Conservation (phyloP, 805 yeast genomes). For the Cyberlindnera mississippiensis region DNA sequence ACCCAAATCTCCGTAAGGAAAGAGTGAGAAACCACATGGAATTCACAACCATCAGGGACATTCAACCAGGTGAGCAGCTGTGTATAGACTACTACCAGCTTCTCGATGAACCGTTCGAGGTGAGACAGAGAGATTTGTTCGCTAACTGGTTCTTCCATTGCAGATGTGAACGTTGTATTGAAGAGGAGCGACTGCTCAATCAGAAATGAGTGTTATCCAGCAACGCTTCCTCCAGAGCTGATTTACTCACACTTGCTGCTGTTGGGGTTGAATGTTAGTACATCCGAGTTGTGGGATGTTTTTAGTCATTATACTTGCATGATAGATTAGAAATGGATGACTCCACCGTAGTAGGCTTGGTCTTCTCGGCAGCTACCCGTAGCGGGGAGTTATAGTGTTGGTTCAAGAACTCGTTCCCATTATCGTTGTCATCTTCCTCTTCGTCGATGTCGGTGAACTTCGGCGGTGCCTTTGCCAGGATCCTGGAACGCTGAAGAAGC, state of each 20-base stretch:
- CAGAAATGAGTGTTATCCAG: constrained; percentile 32
- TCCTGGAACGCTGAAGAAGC: constrained; percentile 25
- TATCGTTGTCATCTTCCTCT: constrained; percentile 15
- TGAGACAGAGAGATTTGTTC: constrained; percentile 39
- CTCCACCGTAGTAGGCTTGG: constrained; percentile 12
- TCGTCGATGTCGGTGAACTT: constrained; percentile 18
- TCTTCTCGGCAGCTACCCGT: not conserved
- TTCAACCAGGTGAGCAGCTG: constrained; percentile 44
- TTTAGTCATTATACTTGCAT: constrained; percentile 20
- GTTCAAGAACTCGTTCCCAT: not conserved
- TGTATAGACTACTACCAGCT: constrained; percentile 61
- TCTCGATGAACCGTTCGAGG: constrained; percentile 34
- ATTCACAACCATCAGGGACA: constrained; percentile 40
- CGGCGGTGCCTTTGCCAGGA: constrained; percentile 22
- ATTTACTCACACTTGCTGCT: constrained; percentile 34
- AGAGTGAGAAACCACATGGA: constrained; percentile 37
- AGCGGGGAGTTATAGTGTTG: not conserved
- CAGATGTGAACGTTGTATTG: constrained; percentile 43
- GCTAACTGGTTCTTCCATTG: constrained; percentile 62
- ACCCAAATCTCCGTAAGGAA: constrained; percentile 48
- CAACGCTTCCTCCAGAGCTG: constrained; percentile 40
- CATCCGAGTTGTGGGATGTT: not conserved
- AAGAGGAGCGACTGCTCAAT: constrained; percentile 14
- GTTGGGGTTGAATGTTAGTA: constrained; percentile 6
- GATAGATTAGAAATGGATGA: constrained; percentile 31